Conservation (phyloP, 805 yeast genomes). For the Yamadazyma insecticola region DNA sequence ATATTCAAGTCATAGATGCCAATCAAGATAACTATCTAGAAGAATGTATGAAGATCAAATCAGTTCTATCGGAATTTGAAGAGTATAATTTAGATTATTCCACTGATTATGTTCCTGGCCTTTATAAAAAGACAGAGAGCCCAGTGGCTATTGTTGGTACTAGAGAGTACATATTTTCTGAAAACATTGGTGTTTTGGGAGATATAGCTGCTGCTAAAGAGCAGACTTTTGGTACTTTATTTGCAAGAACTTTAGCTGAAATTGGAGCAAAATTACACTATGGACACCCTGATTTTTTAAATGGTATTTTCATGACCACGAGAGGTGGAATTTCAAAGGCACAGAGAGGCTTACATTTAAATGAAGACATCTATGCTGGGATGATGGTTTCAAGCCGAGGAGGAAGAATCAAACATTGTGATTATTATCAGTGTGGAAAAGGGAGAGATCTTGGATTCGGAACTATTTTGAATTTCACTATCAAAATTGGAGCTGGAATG, state of each 20-base stretch:
- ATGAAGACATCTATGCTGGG: conserved; percentile 96
- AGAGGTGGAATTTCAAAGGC: conserved; percentile 96
- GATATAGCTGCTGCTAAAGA: conserved; percentile 98
- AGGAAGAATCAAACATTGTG: conserved; percentile 92
- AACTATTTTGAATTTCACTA: conserved; percentile 86
- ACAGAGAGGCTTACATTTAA: conserved; percentile 86
- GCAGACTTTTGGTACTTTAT: conserved; percentile 93
- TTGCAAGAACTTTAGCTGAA: conserved; percentile 89
- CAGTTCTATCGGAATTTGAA: conserved; percentile 87
- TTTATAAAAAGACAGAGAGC: conserved; percentile 2
- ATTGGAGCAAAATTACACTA: conserved; percentile 94
- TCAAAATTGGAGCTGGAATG: conserved; percentile 98
- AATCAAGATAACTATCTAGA: conserved; percentile 94
- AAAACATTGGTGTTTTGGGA: conserved; percentile 86
- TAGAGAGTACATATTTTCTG: conserved; percentile 90
- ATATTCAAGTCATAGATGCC: conserved; percentile 92
- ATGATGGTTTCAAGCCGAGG: conserved; percentile 87
- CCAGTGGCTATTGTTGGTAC: conserved; percentile 91
- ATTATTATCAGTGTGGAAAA: conserved; percentile 94
- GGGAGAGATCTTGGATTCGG: conserved; percentile 95
- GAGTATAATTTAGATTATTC: conserved; percentile 54
- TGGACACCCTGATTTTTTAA: conserved; percentile 95
- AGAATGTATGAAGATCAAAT: conserved; percentile 86
- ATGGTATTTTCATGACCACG: conserved; percentile 88
- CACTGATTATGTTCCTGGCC: conserved; percentile 27